Percentiles rank a stretch among this genome's conserved stretches.
These are phyloP conservation scores for Mortierella claussenii DNA, from an alignment of 192 early-diverging fungal species.

Conservation along the genomic window DNA sequence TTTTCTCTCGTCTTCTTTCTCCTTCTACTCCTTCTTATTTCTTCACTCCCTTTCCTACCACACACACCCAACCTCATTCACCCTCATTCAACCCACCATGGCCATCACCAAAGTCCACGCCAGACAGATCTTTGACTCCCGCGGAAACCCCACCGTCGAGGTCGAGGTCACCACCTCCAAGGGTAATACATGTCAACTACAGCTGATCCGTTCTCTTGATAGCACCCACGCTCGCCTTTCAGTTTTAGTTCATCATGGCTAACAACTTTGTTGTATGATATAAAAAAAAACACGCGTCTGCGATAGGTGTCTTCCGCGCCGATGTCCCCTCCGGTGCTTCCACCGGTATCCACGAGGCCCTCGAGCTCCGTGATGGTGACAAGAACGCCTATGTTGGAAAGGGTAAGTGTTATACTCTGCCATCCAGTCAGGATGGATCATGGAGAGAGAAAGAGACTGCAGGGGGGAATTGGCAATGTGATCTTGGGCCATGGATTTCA, in stretches of 20 bases:
- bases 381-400: constrained; percentile 93
- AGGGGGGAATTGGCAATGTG: too few species aligned
- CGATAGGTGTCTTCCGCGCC: constrained; percentile 88
- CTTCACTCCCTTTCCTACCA: too few species aligned
- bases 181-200: background rate
- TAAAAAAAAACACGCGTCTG: background rate
- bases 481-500: too few species aligned
- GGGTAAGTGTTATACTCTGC: constrained; percentile 63
- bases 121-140: constrained; percentile 99
- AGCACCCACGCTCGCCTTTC: background rate
- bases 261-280: background rate
- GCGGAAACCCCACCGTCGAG: constrained; percentile 99
- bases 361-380: constrained; percentile 95
- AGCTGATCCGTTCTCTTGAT: too few species aligned
- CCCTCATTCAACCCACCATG: constrained; percentile 57
- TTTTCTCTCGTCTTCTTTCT: background rate
- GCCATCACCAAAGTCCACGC: constrained; percentile 81
- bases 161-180: constrained; percentile 90
- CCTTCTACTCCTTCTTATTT: constrained; percentile 8
- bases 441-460: background rate
- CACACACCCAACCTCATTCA: background rate
- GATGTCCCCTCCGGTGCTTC: constrained; percentile 98
- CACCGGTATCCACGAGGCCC: constrained; percentile 98
- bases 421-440: background rate
- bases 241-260: background rate